phyloP scores from a whole-genome alignment of 2,329 filamentous ascomycete genomes.

The Aspergillus ustus region DNA sequence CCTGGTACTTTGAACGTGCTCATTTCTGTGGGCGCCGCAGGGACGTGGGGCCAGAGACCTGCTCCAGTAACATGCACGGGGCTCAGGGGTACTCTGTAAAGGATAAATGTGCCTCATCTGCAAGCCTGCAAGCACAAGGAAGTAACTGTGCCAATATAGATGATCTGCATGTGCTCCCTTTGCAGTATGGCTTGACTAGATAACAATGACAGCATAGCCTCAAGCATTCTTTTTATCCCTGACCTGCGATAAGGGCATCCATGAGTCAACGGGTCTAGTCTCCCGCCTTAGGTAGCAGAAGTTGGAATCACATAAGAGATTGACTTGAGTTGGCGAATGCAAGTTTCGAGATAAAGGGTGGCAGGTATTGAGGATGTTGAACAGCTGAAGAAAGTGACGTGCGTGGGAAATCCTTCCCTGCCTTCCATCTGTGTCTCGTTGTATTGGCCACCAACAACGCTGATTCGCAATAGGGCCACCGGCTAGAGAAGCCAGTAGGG shows the following conservation, averaged over 20 bases:
- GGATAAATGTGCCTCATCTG: constrained; percentile 16
- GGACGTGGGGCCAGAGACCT: constrained; percentile 17
- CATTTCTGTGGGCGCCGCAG: constrained; percentile 15
- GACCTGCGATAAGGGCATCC: background rate
- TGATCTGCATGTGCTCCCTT: constrained; percentile 15
- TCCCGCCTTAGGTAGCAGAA: background rate
- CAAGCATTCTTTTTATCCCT: constrained; percentile 16
- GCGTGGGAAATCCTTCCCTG: constrained; percentile 8
- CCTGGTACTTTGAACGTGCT: constrained; percentile 2
- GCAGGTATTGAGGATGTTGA: constrained; percentile 6
- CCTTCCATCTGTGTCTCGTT: constrained; percentile 13
- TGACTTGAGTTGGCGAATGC: background rate
- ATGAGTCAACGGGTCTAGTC: background rate
- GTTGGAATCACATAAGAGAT: background rate
- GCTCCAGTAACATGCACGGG: constrained; percentile 27
- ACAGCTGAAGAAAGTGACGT: constrained; percentile 12
- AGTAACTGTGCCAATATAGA: background rate
- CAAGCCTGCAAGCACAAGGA: constrained; percentile 4
- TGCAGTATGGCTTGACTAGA: constrained; percentile 8
- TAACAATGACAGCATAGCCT: constrained; percentile 15
- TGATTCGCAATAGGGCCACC: constrained; percentile 28
- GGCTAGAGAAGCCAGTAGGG: constrained; percentile 21
- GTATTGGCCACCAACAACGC: constrained; percentile 18
- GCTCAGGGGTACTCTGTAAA: constrained; percentile 25
- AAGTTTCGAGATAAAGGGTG: background rate